Percentiles rank a stretch among this genome's conserved stretches.
phyloP scores from a whole-genome alignment of 2,329 filamentous ascomycete genomes.

The Nigrospora oryzae region DNA sequence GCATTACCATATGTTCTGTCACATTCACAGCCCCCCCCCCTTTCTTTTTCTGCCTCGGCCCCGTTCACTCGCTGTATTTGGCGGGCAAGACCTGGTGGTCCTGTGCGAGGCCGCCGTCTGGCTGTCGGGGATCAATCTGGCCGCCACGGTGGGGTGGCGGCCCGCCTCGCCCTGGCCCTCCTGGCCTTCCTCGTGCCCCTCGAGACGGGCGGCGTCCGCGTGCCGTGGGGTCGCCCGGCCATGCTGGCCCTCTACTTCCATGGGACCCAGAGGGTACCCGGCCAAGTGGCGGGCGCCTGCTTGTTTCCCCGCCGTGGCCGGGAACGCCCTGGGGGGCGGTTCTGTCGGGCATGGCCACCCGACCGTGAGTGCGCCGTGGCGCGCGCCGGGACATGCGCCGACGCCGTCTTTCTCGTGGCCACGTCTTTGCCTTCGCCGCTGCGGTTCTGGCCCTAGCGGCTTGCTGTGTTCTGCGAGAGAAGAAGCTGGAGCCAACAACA shows the following conservation, averaged over 20 bases:
- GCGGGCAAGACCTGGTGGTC: conserved; percentile 44
- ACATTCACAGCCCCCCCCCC: too few species aligned
- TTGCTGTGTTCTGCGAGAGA: background rate
- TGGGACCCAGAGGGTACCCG: conserved; percentile 32
- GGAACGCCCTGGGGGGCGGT: conserved; percentile 42
- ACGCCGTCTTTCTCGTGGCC: background rate
- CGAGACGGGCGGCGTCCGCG: conserved; percentile 4
- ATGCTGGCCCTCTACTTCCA: conserved; percentile 39
- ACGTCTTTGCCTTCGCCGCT: background rate
- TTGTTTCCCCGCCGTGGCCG: conserved; percentile 42
- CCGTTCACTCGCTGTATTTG: background rate
- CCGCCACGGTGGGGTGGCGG: conserved; percentile 40
- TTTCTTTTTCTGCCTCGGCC: background rate
- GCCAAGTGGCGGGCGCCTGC: conserved; percentile 30
- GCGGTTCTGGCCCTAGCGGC: background rate
- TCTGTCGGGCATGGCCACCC: conserved; percentile 32
- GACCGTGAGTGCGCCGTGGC: conserved; percentile 6
- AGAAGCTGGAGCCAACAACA: background rate
- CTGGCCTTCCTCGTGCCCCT: conserved; percentile 6
- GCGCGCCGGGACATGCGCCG: too few species aligned
- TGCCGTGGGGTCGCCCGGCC: conserved; percentile 5
- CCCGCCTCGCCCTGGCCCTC: conserved; percentile 2
- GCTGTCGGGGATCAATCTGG: conserved; percentile 44
- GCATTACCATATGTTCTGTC: too few species aligned
- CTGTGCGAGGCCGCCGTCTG: conserved; percentile 43